Base-by-base conservation (phyloP, 345 rosid species). In the Brassica carinata region DNA sequence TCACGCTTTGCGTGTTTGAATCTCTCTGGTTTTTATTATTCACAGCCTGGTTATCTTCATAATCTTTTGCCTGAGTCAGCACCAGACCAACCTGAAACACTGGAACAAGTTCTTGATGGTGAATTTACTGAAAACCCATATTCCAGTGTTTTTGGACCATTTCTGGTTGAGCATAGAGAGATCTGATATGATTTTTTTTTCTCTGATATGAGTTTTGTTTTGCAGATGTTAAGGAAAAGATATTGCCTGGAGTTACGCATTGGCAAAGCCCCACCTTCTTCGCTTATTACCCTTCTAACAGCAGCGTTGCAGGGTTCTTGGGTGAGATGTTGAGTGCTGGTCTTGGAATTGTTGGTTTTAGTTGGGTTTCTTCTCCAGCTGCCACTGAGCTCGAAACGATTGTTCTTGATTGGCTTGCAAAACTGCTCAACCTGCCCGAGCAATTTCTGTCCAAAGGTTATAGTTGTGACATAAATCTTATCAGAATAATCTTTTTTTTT, bases 321-420 rank as follows among this genome's bases (percentile, higher is more conserved):
- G 98, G 97, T 71, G 98, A 92, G 83, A 94, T 94, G 98, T 89
- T 94, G 68, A 91, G 95, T 67, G 93, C 97, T 81, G 97, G 94
- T 80, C 85, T 94, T 45, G 88, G 83, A 14, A 88, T 94, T 26
- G 92, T 91, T 71, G 97, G 97, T 92, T 57, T 57, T 7, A 94
- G 97, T 82, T 91, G 97, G 98, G 85, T 94, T 36, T 84, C 97
- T 69, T 92, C 97, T 68, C 98, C 97, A 27, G 97, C 97, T 63
- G 95, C 97, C 7, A 92, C 97, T 0, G 97, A 94, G 79, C 97
- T 92, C 26, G 97, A 94, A 82, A 87, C 84, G 86, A 90, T 94
- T 63, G 97, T 94, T 81, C 77, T 94, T 90, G 51, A 81, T 89
- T 19, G 23, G 23, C 23, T 19, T 19, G 23, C 23, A 19, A 19